These are phyloP conservation scores for Solanum piurae DNA, from an alignment of 257 asterid genomes.

Conservation along the genomic window DNA sequence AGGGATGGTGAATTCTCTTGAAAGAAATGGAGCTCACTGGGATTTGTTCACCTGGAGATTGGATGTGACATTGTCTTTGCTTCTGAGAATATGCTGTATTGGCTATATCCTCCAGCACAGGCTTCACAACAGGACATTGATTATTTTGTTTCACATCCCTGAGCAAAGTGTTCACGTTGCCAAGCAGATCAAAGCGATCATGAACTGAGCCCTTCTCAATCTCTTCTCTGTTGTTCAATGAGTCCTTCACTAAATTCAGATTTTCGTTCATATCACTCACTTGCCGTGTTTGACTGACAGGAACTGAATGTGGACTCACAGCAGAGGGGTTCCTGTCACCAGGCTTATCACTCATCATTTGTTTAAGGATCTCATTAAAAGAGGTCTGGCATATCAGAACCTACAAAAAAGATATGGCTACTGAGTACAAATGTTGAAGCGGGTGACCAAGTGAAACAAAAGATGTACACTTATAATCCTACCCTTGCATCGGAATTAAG, in stretches of 20 bases:
- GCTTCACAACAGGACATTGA: constrained; percentile 25
- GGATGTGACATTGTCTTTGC: constrained; percentile 39
- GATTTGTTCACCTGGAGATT: constrained; percentile 69
- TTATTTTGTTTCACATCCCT: constrained; percentile 60
- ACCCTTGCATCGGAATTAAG: constrained; percentile 92
- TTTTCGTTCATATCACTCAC: constrained; percentile 24
- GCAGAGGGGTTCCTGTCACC: constrained; percentile 23
- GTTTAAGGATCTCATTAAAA: constrained; percentile 80
- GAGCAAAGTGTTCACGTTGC: constrained; percentile 55
- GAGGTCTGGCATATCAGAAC: constrained; percentile 88
- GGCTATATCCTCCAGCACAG: constrained; percentile 30
- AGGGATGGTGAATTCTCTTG: constrained; percentile 75
- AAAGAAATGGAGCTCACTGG: constrained; percentile 60
- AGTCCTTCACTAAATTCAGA: constrained; percentile 15
- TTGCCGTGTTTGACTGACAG: constrained; percentile 16
- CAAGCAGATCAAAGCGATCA: constrained; percentile 70
- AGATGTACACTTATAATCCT: constrained; percentile 14
- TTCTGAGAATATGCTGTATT: constrained; percentile 27
- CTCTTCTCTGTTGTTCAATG: constrained; percentile 26
- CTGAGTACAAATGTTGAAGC: background rate
- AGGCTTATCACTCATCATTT: constrained; percentile 57
- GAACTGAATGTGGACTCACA: constrained; percentile 20
- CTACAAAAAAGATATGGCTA: constrained; percentile 34
- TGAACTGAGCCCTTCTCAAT: constrained; percentile 37
- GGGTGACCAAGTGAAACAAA: constrained; percentile 3